Base-by-base conservation (phyloP, 2,329 filamentous ascomycete species). In the Paecilomyces formosus region DNA sequence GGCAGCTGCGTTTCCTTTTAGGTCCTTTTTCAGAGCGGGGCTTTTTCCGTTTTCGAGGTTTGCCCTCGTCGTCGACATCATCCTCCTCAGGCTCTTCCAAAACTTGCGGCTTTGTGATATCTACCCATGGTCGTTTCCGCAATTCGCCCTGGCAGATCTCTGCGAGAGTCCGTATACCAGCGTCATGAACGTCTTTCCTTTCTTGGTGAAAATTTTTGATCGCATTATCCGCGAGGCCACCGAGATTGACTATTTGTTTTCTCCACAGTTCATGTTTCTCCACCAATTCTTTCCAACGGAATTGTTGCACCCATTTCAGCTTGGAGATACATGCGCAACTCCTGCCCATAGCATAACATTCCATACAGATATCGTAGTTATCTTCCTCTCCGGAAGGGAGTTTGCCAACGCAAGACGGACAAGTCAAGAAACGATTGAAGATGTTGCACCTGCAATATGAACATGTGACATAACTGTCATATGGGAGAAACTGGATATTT, bases 271-370 rank as follows among this genome's bases (percentile, higher is more conserved):
- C 92, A 70, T 97, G 92, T 60, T 89, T 88, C 55, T 85, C 79
- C 0, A 85, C 80, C 11, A 99, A 79, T 13, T 92, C 85, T 50
- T 85, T 81, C 92, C 92, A 97, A 12, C 84, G 79, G 82, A 92
- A 97, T 70, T 97, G 94, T 70, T 99, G 92, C 55, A 90, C 91
- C 92, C 93, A 99, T 61, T 84, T 85, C 11, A 96, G 82, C 11
- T 86, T 86, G 3, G 92, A 96, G 55, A 96, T 83, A 68, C 94
- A 99, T 2, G 84, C 85, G 70, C 94, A 99, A 53, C 92, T 96
- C 55, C 94, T 85, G 22, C 94, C 94, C 89, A 97, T 96, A n/a
- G 87, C 89, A 69, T 96, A 99, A 70, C 94, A 99, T 65, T 99
- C 94, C 89, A 99, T 92, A 69, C 94, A 99, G 22, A 99, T 82